Evolutionary conservation across 2,329 filamentous ascomycete species (phyloP).

Genomic region (Talaromyces sp.): DNA sequence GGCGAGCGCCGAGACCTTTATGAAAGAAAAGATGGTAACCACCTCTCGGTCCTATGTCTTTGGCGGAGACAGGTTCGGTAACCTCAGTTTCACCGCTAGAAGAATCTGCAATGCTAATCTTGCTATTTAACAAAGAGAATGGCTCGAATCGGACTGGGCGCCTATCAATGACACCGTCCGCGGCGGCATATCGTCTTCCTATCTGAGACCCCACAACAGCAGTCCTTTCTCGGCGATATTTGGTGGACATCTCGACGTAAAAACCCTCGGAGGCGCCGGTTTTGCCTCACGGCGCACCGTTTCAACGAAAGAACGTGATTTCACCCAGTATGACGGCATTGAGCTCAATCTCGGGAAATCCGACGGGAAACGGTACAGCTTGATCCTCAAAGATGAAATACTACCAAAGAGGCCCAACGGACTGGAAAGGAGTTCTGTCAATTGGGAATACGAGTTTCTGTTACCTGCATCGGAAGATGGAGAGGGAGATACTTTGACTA

Average conservation of each 20-base stretch:
- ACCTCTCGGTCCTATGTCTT: slow-evolving; percentile 4
- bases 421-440: slow-evolving; percentile 65
- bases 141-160: slow-evolving; percentile 51
- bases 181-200: slow-evolving; percentile 60
- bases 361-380: slow-evolving; percentile 65
- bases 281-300: slow-evolving; percentile 68
- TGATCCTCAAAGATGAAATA: slow-evolving; percentile 68
- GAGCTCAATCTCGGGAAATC: slow-evolving; percentile 44
- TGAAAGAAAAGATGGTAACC: neutral
- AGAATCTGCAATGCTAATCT: neutral
- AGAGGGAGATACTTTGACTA: slow-evolving; percentile 40
- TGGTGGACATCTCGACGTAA: slow-evolving; percentile 65
- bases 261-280: slow-evolving; percentile 70
- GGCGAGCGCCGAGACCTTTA: neutral
- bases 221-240: slow-evolving; percentile 47
- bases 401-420: slow-evolving; percentile 53
- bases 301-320: slow-evolving; percentile 49
- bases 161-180: slow-evolving; percentile 71
- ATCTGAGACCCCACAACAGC: slow-evolving; percentile 35
- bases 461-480: slow-evolving; percentile 11
- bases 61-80: slow-evolving; percentile 5
- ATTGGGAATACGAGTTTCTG: slow-evolving; percentile 67
- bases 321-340: slow-evolving; percentile 59
- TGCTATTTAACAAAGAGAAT: neutral
- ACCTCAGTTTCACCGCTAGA: neutral